These are phyloP conservation scores for Azolla pinnata DNA, from an alignment of 75 land plant genomes.

Conservation along the genomic window DNA sequence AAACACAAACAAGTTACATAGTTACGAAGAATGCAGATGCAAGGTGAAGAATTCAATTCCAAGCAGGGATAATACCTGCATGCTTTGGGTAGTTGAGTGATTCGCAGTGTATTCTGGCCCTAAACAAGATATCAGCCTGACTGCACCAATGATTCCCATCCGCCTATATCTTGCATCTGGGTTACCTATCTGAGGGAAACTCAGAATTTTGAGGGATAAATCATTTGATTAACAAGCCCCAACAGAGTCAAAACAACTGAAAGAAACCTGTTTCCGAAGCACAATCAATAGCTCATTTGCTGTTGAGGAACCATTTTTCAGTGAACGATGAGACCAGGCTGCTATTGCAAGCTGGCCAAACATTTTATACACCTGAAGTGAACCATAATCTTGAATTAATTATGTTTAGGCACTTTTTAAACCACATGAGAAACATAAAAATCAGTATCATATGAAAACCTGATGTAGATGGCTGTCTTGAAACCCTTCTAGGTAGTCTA, in stretches of 20 bases:
- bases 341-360: slow-evolving; percentile 55
- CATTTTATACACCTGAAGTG: slow-evolving; percentile 57
- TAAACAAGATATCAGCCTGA: slow-evolving; percentile 56
- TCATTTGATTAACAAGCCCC: slow-evolving; percentile 5
- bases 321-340: slow-evolving; percentile 25
- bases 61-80: no score
- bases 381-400: neutral
- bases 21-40: no score
- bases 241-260: slow-evolving; percentile 5
- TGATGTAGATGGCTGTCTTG: slow-evolving; percentile 52
- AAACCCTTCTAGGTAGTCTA: slow-evolving; percentile 89
- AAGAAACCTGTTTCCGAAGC: slow-evolving; percentile 66
- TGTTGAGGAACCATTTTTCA: slow-evolving; percentile 37
- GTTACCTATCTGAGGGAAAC: slow-evolving; percentile 23
- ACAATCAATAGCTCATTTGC: slow-evolving; percentile 80
- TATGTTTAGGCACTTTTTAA: neutral
- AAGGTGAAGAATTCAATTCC: no score
- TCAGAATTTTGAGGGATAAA: neutral
- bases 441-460: slow-evolving; percentile 27
- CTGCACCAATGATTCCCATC: slow-evolving; percentile 83
- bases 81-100: no score
- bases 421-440: neutral
- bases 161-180: slow-evolving; percentile 66
- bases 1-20: no score
- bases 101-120: slow-evolving; percentile 17